Conservation (phyloP, 1,284 basidiomycete species). For the Anthracocystis walkeri region DNA sequence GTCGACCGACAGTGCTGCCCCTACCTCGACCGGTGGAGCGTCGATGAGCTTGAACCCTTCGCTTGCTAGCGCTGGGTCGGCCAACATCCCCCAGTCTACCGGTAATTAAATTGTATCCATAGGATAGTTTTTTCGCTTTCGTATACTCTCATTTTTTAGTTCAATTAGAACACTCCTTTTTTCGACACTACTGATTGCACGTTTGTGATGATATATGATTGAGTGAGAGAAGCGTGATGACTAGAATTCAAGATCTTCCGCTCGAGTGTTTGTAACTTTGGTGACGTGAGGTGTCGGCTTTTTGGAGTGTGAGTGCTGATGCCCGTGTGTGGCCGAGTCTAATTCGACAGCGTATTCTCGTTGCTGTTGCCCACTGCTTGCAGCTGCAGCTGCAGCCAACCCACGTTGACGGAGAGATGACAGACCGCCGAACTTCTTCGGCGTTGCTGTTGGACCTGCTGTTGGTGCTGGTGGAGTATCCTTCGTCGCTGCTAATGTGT, state of each 20-base stretch:
- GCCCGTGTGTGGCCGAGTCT: slow-evolving; percentile 14
- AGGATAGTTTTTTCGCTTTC: neutral
- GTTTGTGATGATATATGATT: neutral
- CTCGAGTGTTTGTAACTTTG: slow-evolving; percentile 18
- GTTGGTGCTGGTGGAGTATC: slow-evolving; percentile 3
- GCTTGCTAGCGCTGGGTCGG: slow-evolving; percentile 12
- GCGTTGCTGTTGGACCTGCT: slow-evolving; percentile 2
- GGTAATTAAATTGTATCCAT: neutral
- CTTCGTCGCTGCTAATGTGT: neutral
- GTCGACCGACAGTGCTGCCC: neutral
- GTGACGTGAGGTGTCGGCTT: neutral
- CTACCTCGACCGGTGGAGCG: neutral
- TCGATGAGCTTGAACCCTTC: slow-evolving; percentile 5
- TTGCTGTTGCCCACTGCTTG: neutral
- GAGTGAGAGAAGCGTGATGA: neutral
- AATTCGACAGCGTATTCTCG: slow-evolving; percentile 31
- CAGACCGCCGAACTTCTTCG: slow-evolving; percentile 33
- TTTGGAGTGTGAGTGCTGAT: slow-evolving; percentile 13
- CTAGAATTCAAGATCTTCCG: slow-evolving; percentile 39
- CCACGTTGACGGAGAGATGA: slow-evolving; percentile 38
- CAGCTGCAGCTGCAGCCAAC: slow-evolving; percentile 24
- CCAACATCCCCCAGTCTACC: slow-evolving; percentile 16
- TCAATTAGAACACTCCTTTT: slow-evolving; percentile 1
- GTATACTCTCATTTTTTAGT: neutral
- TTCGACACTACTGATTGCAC: neutral